Evolutionary conservation across 176 grass and related monocot species (phyloP).

Genomic region (Eleusine coracana): DNA sequence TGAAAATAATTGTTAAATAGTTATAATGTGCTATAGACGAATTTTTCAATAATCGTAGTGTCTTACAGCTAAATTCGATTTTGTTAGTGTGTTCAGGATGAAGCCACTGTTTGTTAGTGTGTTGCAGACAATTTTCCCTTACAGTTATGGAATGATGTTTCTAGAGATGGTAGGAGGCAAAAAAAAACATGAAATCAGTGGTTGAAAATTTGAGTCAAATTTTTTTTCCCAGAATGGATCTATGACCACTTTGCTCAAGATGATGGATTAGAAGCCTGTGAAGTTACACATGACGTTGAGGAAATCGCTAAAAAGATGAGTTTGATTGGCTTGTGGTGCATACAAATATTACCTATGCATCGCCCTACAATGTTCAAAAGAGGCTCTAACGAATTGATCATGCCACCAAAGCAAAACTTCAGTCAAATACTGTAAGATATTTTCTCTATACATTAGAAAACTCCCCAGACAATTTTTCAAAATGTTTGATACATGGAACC

Average conservation of each 20-base stretch:
- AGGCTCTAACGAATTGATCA: conserved; percentile 35
- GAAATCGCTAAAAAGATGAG: conserved; percentile 61
- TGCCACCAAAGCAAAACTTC: conserved; percentile 45
- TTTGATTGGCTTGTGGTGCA: conserved; percentile 65
- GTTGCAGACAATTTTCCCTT: not conserved
- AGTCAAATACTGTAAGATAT: conserved; percentile 21
- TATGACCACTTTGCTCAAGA: conserved; percentile 58
- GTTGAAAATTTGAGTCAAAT: conserved; percentile 32
- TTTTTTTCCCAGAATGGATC: conserved; percentile 78
- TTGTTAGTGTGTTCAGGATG: too few relatives aligned
- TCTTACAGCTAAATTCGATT: too few relatives aligned
- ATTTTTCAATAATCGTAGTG: too few relatives aligned
- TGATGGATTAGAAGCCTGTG: conserved; percentile 31
- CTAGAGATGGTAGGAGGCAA: conserved; percentile 65
- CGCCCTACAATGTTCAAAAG: conserved; percentile 69
- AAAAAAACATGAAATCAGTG: conserved; percentile 38
- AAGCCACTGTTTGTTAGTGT: too few relatives aligned
- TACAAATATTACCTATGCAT: conserved; percentile 39
- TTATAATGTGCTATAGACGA: too few relatives aligned
- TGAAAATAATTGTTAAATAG: too few relatives aligned
- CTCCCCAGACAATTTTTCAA: too few relatives aligned
- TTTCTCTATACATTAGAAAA: not conserved
- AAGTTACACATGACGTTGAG: conserved; percentile 40
- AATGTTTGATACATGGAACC: too few relatives aligned
- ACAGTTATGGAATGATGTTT: conserved; percentile 75